These are phyloP conservation scores for Fusarium pseudoanthophilum DNA, from an alignment of 2,329 filamentous ascomycete genomes.

Conservation along the genomic window DNA sequence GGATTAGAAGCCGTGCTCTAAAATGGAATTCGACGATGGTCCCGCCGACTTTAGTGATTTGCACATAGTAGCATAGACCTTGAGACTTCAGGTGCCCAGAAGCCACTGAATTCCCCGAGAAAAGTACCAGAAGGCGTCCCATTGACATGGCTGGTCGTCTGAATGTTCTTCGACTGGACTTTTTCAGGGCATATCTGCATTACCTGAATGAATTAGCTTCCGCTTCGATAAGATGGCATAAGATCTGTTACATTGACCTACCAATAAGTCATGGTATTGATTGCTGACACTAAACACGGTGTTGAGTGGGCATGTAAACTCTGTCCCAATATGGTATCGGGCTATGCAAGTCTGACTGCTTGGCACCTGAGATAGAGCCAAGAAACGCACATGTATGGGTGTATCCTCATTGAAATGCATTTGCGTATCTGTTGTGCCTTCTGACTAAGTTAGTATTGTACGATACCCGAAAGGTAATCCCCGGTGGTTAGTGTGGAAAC, in stretches of 20 bases:
- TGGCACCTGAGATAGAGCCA: slow-evolving; percentile 5
- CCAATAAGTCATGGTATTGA: background rate
- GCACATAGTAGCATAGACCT: background rate
- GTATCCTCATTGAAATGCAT: slow-evolving; percentile 1
- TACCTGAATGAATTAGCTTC: background rate
- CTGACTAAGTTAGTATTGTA: background rate
- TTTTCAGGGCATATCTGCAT: slow-evolving; percentile 14
- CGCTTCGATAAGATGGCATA: slow-evolving; percentile 3
- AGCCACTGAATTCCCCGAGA: background rate
- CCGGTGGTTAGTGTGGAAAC: background rate
- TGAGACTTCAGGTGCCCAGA: slow-evolving; percentile 3
- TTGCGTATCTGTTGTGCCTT: background rate
- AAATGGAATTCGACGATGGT: background rate
- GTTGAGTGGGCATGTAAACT: background rate
- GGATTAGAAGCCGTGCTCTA: slow-evolving; percentile 1
- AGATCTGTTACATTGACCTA: background rate
- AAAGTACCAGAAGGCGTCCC: slow-evolving; percentile 2
- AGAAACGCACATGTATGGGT: background rate
- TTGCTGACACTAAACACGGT: background rate
- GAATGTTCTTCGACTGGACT: slow-evolving; percentile 18
- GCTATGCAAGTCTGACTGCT: slow-evolving; percentile 16
- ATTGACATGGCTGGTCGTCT: background rate
- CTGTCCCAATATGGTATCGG: background rate
- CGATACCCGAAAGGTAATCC: slow-evolving; percentile 13
- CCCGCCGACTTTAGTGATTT: slow-evolving; percentile 8